phyloP scores from a whole-genome alignment of 192 early-diverging fungal genomes.

The Coemansia sp. region DNA sequence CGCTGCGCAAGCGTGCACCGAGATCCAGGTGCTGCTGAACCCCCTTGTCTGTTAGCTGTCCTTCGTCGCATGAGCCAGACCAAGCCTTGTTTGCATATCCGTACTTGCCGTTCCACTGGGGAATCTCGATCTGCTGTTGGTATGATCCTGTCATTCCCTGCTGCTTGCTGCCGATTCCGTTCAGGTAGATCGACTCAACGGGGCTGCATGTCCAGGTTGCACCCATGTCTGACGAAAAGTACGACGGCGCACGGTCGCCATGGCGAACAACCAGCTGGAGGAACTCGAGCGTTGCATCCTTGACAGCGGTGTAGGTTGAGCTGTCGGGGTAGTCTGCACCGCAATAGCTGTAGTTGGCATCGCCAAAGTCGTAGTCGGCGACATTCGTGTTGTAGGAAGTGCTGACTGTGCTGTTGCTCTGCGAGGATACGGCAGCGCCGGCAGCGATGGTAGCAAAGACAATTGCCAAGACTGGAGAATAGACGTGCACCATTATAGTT shows the following conservation, averaged over 20 bases:
- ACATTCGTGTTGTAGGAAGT: background rate
- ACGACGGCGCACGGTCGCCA: conserved; percentile 47
- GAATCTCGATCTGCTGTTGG: conserved; percentile 31
- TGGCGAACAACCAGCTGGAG: conserved; percentile 58
- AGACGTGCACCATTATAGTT: background rate
- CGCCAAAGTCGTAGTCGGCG: conserved; percentile 11
- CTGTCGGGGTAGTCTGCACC: conserved; percentile 5
- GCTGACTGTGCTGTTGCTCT: background rate
- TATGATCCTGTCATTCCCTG: conserved; percentile 20
- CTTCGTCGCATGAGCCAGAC: no score
- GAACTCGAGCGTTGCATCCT: conserved; percentile 44
- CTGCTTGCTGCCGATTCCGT: conserved; percentile 14
- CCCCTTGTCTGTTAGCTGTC: no score
- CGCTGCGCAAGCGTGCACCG: no score
- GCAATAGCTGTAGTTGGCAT: conserved; percentile 24
- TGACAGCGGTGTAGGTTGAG: conserved; percentile 14
- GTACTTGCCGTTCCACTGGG: background rate
- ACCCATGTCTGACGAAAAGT: conserved; percentile 21
- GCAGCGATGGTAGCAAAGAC: background rate
- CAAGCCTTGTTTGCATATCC: no score
- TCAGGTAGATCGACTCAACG: conserved; percentile 16
- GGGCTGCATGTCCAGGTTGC: conserved; percentile 29
- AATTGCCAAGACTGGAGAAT: background rate
- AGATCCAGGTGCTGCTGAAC: no score
- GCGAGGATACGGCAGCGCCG: background rate